Conservation (phyloP, 2,329 filamentous ascomycete species). For the Colletotrichum tofieldiae region DNA sequence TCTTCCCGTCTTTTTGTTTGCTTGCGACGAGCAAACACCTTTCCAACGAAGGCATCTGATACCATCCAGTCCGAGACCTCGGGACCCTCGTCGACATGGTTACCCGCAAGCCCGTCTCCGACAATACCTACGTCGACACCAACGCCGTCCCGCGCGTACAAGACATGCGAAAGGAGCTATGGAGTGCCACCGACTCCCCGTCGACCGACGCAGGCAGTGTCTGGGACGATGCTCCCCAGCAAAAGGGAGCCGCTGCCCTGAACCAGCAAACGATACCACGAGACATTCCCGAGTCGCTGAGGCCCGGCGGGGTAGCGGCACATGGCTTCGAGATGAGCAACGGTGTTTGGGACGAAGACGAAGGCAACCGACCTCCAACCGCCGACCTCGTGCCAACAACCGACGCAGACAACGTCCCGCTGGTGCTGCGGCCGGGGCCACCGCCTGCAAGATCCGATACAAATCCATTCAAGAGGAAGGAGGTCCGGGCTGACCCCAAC, state of each 20-base stretch:
- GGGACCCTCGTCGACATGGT: slow-evolving; percentile 55
- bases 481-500: slow-evolving; percentile 49
- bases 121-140: slow-evolving; percentile 48
- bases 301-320: slow-evolving; percentile 50
- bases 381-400: slow-evolving; percentile 13
- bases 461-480: slow-evolving; percentile 70
- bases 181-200: slow-evolving; percentile 53
- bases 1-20: background rate
- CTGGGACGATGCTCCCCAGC: slow-evolving; percentile 47
- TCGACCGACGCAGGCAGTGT: slow-evolving; percentile 45
- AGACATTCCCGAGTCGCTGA: slow-evolving; percentile 51
- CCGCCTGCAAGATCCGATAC: slow-evolving; percentile 55
- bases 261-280: slow-evolving; percentile 23
- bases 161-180: slow-evolving; percentile 50
- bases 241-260: slow-evolving; percentile 24
- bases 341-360: slow-evolving; percentile 51
- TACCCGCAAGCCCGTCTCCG: slow-evolving; percentile 56
- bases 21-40: slow-evolving; percentile 8
- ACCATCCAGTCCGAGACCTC: slow-evolving; percentile 32
- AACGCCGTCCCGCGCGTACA: slow-evolving; percentile 47
- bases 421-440: slow-evolving; percentile 50
- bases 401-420: slow-evolving; percentile 48
- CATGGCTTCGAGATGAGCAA: slow-evolving; percentile 48
- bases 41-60: background rate
- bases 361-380: slow-evolving; percentile 40